Base-by-base conservation (phyloP, 805 yeast species). In the Starmera amethionina region DNA sequence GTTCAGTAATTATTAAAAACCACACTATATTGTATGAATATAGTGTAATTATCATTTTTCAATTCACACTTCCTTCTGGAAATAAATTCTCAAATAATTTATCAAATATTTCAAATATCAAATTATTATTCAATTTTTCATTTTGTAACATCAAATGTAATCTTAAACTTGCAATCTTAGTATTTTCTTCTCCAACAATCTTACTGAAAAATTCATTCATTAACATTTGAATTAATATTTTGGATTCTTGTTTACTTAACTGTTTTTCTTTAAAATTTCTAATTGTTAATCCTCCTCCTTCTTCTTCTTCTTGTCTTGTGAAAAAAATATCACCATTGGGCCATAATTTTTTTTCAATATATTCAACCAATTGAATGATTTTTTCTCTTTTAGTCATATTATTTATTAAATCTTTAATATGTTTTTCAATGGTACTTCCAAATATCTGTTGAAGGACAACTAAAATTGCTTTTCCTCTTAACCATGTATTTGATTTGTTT, bases 341-440 rank as follows among this genome's bases (percentile, higher is more conserved):
- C 80, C 81, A 68, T 18, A 70, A 39, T 3, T 50, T 47, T 10
- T 51, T 47, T 22, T 57, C 60, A 2, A 66, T 28, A n/a, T 44
- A 30, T 4, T 47, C 40, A 7, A 76, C 41, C 3, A 64, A 12
- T 10, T 67, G 72, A n/a, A 67, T 58, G 1, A 82, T 54, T 28
- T 64, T 67, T 9, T 63, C 68, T 36, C 73, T 77, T 9, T 66
- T 64, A 32, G 65, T 62, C 4, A 63, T n/a, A 6, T 49, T 51
- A 32, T 65, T 63, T 29, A 74, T 57, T 42, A 63, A 63, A 27
- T 70, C 67, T 36, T 59, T 57, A 10, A 62, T 48, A 38, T 56
- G 55, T 53, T 77, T 79, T 53, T 89, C 96, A 39, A 89, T 80
- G 0, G 96, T 82, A 2, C 90, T 83, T 0, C 97, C 97, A 32